Percentiles rank a stretch among this genome's conserved stretches.
Conservation (phyloP, 2,329 filamentous ascomycete species). For the Penicillium crustosum region DNA sequence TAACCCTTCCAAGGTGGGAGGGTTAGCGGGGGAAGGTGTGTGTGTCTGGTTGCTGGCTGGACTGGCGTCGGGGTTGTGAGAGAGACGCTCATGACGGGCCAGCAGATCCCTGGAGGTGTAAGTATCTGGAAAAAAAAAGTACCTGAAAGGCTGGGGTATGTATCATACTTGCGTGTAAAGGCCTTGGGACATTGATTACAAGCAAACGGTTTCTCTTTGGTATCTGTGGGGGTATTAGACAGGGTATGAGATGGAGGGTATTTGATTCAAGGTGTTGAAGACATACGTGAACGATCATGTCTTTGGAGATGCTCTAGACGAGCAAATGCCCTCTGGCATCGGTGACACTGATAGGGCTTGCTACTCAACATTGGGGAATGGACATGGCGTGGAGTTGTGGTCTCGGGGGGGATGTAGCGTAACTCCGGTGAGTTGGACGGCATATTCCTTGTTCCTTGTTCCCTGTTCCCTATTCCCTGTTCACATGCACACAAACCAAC, state of each 20-base stretch:
- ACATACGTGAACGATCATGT: constrained; percentile 37
- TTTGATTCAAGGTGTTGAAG: background rate
- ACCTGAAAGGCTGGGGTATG: background rate
- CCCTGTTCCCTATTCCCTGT: background rate
- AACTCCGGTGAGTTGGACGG: background rate
- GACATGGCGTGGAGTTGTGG: background rate
- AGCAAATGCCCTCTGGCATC: constrained; percentile 34
- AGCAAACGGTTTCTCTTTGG: constrained; percentile 37
- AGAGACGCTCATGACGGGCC: constrained; percentile 33
- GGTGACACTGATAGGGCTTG: constrained; percentile 32
- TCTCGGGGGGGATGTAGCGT: background rate
- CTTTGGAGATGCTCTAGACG: constrained; percentile 39
- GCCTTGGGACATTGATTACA: constrained; percentile 35
- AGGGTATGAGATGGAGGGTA: constrained; percentile 9
- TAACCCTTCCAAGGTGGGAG: constrained; percentile 27
- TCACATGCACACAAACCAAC: background rate
- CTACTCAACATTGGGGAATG: constrained; percentile 12
- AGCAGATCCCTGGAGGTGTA: constrained; percentile 30
- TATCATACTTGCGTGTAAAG: constrained; percentile 35
- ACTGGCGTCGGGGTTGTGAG: constrained; percentile 23
- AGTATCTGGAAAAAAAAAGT: background rate
- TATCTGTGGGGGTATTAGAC: constrained; percentile 28
- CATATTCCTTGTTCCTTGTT: background rate
- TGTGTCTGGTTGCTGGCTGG: constrained; percentile 13
- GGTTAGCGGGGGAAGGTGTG: constrained; percentile 21